Percentiles rank a stretch among this genome's conserved stretches.
Evolutionary conservation across 2,329 filamentous ascomycete species (phyloP).

Genomic region (Aspergillus ustus): DNA sequence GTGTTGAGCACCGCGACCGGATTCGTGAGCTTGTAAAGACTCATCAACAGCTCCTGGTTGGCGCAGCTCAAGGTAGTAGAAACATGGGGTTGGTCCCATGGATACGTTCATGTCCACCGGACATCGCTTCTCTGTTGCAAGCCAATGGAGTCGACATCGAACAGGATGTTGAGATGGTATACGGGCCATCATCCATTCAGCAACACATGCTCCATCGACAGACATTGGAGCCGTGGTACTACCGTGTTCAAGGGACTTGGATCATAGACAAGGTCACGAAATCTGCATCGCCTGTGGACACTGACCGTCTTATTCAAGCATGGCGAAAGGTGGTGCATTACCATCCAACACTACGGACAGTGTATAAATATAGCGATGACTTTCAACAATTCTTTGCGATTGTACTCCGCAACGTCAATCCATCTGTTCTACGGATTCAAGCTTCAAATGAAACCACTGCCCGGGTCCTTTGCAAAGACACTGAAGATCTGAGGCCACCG

Average conservation of each 20-base stretch:
- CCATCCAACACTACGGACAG: slow-evolving; percentile 11
- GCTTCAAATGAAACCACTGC: not conserved
- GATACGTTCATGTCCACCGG: not conserved
- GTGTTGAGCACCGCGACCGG: slow-evolving; percentile 1
- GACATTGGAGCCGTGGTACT: slow-evolving; percentile 1
- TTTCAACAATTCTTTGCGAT: slow-evolving; percentile 2
- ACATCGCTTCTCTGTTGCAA: not conserved
- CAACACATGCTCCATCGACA: slow-evolving; percentile 13
- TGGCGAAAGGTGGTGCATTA: slow-evolving; percentile 5
- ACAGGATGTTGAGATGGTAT: slow-evolving; percentile 6
- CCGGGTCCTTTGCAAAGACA: not conserved
- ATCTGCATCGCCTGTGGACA: not conserved
- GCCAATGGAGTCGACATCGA: not conserved
- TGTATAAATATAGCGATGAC: not conserved
- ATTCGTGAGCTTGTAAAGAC: not conserved
- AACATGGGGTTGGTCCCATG: not conserved
- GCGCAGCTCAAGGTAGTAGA: not conserved
- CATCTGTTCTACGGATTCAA: not conserved
- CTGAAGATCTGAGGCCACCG: not conserved
- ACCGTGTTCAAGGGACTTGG: slow-evolving; percentile 3
- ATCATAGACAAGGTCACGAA: not conserved
- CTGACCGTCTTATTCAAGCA: slow-evolving; percentile 1
- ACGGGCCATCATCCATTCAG: slow-evolving; percentile 5
- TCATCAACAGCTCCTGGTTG: not conserved
- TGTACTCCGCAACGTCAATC: not conserved